Evolutionary conservation across 768 basidiomycete genomes (phyloP).

Genomic region (Steccherinum ochraceum): DNA sequence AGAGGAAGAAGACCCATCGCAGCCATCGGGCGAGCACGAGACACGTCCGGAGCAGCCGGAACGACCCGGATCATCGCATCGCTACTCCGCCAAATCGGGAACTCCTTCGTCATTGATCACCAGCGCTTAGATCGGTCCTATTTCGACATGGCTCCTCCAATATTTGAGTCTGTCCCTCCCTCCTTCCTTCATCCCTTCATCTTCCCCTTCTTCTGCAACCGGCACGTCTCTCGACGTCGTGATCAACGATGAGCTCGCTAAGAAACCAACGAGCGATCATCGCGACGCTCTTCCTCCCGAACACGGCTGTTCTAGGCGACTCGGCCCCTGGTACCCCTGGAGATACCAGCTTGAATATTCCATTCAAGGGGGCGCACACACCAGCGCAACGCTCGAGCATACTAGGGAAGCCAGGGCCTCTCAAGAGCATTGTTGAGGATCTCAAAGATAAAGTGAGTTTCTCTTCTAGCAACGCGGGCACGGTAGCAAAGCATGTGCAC

Average conservation of each 20-base stretch:
- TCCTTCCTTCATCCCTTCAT: constrained; percentile 1
- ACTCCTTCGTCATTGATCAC: background rate
- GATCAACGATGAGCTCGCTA: constrained; percentile 55
- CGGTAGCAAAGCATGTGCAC: too few species aligned
- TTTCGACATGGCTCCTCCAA: too few species aligned
- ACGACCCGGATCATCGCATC: too few species aligned
- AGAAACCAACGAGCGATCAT: constrained; percentile 71
- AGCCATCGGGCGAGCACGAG: too few species aligned
- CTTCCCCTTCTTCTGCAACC: constrained; percentile 1
- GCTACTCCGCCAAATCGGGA: constrained; percentile 1
- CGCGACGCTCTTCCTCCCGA: constrained; percentile 81
- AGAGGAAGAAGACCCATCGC: too few species aligned
- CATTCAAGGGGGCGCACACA: constrained; percentile 11
- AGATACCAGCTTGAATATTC: constrained; percentile 14
- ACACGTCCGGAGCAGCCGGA: too few species aligned
- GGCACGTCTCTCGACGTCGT: constrained; percentile 9
- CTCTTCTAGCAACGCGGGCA: background rate
- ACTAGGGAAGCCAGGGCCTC: constrained; percentile 27
- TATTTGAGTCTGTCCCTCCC: background rate
- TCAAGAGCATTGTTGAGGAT: constrained; percentile 77
- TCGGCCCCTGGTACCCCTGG: constrained; percentile 49
- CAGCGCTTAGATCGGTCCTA: background rate
- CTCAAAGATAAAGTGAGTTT: constrained; percentile 54
- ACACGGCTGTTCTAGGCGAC: constrained; percentile 59
- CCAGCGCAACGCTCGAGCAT: constrained; percentile 7